Conservation (phyloP, 257 asterid species). For the Fraxinus americana region DNA sequence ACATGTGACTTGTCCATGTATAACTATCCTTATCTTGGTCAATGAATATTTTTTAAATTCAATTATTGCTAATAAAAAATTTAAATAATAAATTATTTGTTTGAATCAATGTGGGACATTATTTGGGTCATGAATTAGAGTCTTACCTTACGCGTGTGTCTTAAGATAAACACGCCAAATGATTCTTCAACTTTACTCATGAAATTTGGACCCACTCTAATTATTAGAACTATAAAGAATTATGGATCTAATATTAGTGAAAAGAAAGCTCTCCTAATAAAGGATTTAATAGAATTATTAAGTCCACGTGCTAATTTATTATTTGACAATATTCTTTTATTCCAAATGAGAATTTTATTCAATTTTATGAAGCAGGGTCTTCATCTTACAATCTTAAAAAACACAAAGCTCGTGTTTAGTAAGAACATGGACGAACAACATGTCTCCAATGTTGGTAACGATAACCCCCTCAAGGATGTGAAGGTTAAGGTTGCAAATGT, state of each 20-base stretch:
- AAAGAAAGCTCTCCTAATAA: neutral
- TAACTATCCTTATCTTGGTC: neutral
- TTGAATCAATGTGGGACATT: conserved; percentile 26
- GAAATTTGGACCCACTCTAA: conserved; percentile 22
- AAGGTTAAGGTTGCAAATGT: neutral
- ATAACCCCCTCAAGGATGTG: neutral
- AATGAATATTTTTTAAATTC: neutral
- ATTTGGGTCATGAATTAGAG: conserved; percentile 18
- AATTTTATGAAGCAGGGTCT: too few species aligned
- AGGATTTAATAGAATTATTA: neutral
- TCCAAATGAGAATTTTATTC: neutral
- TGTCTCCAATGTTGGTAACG: too few species aligned
- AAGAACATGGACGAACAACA: too few species aligned
- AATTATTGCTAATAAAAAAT: neutral
- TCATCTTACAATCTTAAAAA: neutral
- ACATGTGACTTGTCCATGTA: neutral
- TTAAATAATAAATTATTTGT: neutral
- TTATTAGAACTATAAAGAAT: neutral
- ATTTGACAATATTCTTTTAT: neutral
- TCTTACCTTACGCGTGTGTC: conserved; percentile 32
- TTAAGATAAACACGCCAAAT: conserved; percentile 20
- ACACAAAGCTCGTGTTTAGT: neutral
- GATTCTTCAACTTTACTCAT: conserved; percentile 33
- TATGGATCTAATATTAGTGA: neutral
- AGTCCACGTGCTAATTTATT: neutral